Evolutionary conservation across 2,329 filamentous ascomycete genomes (phyloP).

Genomic region (Sporothrix protearum): DNA sequence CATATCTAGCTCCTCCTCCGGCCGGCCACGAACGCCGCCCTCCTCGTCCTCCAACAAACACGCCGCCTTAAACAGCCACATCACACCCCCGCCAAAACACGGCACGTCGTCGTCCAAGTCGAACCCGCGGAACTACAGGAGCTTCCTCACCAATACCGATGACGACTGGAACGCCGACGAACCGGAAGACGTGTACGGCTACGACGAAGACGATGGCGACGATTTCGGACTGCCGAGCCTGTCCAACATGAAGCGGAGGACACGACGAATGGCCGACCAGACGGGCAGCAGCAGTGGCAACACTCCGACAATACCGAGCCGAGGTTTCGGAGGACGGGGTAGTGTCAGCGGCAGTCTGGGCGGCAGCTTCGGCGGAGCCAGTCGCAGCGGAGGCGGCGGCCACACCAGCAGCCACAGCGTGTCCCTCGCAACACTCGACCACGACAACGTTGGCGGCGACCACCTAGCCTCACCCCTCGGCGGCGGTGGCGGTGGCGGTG

Average conservation of each 20-base stretch:
- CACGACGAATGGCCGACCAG: constrained; percentile 45
- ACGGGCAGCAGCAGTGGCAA: constrained; percentile 25
- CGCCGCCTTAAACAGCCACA: background rate
- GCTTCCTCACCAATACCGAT: constrained; percentile 75
- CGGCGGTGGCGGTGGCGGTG: constrained; percentile 28
- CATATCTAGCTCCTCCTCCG: constrained; percentile 54
- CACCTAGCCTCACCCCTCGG: constrained; percentile 38
- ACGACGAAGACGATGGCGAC: constrained; percentile 78
- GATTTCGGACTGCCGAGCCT: constrained; percentile 93
- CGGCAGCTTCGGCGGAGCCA: constrained; percentile 31
- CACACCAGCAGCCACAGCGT: constrained; percentile 26
- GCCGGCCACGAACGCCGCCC: constrained; percentile 71
- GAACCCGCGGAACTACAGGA: constrained; percentile 67
- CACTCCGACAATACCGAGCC: background rate
- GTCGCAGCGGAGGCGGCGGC: constrained; percentile 15
- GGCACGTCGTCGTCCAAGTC: constrained; percentile 50
- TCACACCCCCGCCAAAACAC: constrained; percentile 51
- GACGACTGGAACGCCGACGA: constrained; percentile 77
- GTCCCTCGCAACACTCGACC: constrained; percentile 32
- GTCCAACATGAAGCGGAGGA: constrained; percentile 80
- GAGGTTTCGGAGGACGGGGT: background rate
- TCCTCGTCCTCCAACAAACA: constrained; percentile 45
- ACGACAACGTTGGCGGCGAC: constrained; percentile 2
- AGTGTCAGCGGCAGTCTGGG: background rate
- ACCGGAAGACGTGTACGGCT: constrained; percentile 68